Conservation (phyloP, 139 green algal genomes). For the Chlorella sp. region DNA sequence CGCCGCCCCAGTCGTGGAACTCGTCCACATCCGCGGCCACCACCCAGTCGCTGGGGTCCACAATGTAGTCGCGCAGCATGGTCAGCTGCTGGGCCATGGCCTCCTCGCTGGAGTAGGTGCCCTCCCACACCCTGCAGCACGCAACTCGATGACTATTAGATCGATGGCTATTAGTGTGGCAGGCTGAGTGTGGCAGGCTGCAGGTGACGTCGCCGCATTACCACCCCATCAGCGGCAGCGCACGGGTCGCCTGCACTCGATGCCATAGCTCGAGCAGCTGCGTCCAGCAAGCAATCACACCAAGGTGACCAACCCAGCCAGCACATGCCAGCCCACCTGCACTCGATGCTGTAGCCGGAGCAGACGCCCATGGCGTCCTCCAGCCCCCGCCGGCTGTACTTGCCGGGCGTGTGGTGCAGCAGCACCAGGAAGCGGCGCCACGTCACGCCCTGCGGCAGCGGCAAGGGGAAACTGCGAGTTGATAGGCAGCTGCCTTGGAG, state of each 20-base stretch:
- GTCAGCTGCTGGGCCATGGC: slow-evolving; percentile 38
- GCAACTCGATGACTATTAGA: too few species aligned
- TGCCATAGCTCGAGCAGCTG: too few species aligned
- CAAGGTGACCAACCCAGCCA: too few species aligned
- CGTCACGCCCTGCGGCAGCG: slow-evolving; percentile 27
- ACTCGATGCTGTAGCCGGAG: slow-evolving; percentile 38
- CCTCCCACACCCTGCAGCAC: slow-evolving; percentile 49
- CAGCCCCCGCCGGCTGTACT: slow-evolving; percentile 16
- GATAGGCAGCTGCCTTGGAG: too few species aligned
- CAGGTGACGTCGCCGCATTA: too few species aligned
- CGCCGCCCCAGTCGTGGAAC: slow-evolving; percentile 49
- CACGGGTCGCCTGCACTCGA: too few species aligned
- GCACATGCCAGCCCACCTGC: slow-evolving; percentile 24
- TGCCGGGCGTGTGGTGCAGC: slow-evolving; percentile 56
- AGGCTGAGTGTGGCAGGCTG: too few species aligned
- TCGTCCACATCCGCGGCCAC: slow-evolving; percentile 59
- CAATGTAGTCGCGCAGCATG: slow-evolving; percentile 50
- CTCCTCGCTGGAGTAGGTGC: slow-evolving; percentile 39
- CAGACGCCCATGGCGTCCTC: slow-evolving; percentile 38
- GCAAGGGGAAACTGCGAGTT: too few species aligned
- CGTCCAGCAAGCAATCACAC: too few species aligned
- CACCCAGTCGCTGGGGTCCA: slow-evolving; percentile 55
- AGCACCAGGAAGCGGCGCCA: slow-evolving; percentile 56
- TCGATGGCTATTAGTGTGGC: too few species aligned
- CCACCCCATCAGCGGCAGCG: too few species aligned